Evolutionary conservation across 1,284 basidiomycete genomes (phyloP), one percentile per base, ranked within the genome.

Genomic region (Ustilago cynodontis): DNA sequence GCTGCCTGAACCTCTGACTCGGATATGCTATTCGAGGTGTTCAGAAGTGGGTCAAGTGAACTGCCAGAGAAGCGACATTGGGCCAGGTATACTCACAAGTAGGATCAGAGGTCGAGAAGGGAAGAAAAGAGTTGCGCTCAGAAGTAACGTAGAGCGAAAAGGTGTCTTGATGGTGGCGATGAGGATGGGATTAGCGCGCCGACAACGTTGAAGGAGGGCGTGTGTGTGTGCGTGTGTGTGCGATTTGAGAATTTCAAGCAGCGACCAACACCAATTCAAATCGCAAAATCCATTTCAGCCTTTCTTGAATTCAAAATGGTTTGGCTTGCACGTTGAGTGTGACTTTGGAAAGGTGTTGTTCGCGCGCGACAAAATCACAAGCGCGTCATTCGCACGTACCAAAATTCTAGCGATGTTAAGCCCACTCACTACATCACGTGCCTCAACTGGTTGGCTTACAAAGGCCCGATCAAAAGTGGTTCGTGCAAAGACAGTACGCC

Each of bases 101-200:
- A 64, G 64, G 62, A 18, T 10, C 52, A 53, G 31, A 56, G 26
- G 49, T 18, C 55, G 39, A 51, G 33, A 24, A 35, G 29, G 35
- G 53, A 20, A 57, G 11, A 39, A 49, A 43, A 43, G 20, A 51
- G 67, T 56, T 74, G 64, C 63, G 79, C 79, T 80, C 78, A 76
- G 73, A 78, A 83, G 81, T 77, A 80, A 82, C 79, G 80, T 77
- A 82, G 82, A 83, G 82, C 80, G 69, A 56, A 66, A n/a, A 55
- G 26, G 47, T 35, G 59, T 61, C 58, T 76, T 71, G 68, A 65
- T 76, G 72, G 61, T 66, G 72, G 67, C 43, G 65, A 65, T 53
- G 58, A 55, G 56, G 53, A 57, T 43, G 43, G 50, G 60, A 66
- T 66, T 22, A 52, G 28, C 28, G 55, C 45, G 59, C 54, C 45